Evolutionary conservation across 1,284 basidiomycete genomes (phyloP).

Genomic region (Amylostereum areolatum): DNA sequence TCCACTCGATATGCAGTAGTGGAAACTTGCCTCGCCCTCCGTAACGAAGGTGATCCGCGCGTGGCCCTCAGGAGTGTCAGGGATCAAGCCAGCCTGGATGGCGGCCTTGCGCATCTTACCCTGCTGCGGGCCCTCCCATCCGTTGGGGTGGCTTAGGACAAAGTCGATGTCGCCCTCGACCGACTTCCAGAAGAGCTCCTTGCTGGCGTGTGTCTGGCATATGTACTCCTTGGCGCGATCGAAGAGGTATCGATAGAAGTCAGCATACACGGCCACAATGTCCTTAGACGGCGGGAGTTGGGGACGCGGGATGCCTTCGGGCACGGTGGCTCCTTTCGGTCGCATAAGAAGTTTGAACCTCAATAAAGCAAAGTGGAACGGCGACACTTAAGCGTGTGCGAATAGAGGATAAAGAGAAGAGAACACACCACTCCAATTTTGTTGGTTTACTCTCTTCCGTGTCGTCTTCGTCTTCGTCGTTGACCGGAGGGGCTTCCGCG

Average conservation of each 20-base stretch:
- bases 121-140: conserved; percentile 31
- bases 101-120: conserved; percentile 27
- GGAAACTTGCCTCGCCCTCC: conserved; percentile 39
- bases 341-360: conserved; percentile 15
- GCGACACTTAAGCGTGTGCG: not conserved
- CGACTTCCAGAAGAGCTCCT: not conserved
- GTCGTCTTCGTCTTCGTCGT: not conserved
- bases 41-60: conserved; percentile 33
- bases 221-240: not conserved
- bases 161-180: conserved; percentile 17
- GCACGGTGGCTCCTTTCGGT: not conserved
- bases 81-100: conserved; percentile 20
- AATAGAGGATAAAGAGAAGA: not conserved
- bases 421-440: not conserved
- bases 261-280: conserved; percentile 7
- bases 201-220: not conserved
- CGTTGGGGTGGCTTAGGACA: conserved; percentile 31
- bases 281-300: conserved; percentile 4
- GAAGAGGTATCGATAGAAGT: conserved; percentile 8
- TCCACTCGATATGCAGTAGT: conserved; percentile 33
- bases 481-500: not conserved
- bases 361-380: not conserved
- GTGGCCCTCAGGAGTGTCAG: conserved; percentile 17
- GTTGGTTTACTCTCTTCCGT: not conserved
- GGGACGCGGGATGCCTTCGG: not conserved